Evolutionary conservation across 2,329 filamentous ascomycete species (phyloP), one percentile per base, ranked within the genome.

Genomic region (Aschersonia sp.): DNA sequence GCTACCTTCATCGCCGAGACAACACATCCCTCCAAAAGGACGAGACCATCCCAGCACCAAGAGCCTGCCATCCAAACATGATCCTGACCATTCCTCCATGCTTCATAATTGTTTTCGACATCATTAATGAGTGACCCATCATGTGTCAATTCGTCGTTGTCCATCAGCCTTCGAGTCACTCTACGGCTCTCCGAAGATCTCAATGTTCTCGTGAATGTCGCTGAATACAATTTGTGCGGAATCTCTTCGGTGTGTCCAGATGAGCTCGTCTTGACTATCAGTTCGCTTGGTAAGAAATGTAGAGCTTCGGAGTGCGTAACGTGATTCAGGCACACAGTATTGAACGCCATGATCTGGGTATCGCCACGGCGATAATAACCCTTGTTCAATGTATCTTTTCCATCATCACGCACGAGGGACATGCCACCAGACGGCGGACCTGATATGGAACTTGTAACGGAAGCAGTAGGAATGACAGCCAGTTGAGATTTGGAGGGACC

Each of bases 1-100:
- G 75, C 77, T 43, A 80, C 65, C 35, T 69, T 65, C 67, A 75
- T 74, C 1, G 77, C 75, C 5, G 76, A 80, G 2, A 76, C 66
- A 3, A 80, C 64, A 48, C 77, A 82, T 1, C 78, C 78, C 56
- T 80, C 77, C 3, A 81, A 58, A 12, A 81, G 53, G 1, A 81
- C 75, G 75, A 81, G 76, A 3, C 77, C 77, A 57, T 81, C 77
- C 77, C 77, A 80, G 53, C 76, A 81, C 78, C 77, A 81, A 0
- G 74, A 73, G 5, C 77, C 77, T 1, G 69, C 66, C 9, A 80
- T 55, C 67, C 71, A 80, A 0, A 81, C 70, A 41, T 70, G 67
- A 5, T 68, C 66, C 45, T 75, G 63, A 0, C 76, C 76, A 49
- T 76, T 80, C 5, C 58, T 65, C 75, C 76, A 80, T n/a, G 12